Evolutionary conservation across 805 yeast species (phyloP), one percentile per base, ranked within the genome.

Genomic region (Kockiozyma suomiensis): DNA sequence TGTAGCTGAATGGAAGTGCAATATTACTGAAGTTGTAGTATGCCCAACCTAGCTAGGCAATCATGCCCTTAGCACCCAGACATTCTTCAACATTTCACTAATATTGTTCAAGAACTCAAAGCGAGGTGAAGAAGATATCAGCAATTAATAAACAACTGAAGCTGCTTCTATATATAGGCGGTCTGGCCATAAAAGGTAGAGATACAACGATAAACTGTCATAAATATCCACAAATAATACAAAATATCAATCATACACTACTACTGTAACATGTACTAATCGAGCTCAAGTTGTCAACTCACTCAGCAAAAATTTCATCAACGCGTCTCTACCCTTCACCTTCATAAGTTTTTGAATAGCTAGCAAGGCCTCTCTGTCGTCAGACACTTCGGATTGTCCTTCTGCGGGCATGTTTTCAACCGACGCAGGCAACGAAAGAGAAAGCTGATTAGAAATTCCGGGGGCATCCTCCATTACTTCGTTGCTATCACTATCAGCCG

Each of bases 241-340:
- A 30, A 30, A 6, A 30, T 30, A 30, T 7, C 33, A 37, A 37
- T 37, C 41, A n/a, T 37, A 13, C 41, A 37, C 19, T 7, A 37
- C n/a, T 13, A n/a, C 19, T 13, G 37, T n/a, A 17, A 37, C 15
- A 37, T 37, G n/a, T n/a, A 37, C 41, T 13, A n/a, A 37, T 5
- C 15, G n/a, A 13, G 7, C 35, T 8, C 19, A 7, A 42, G 10
- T 15, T 28, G 7, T 2, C 30, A 3, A 41, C 50, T 49, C 54
- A 43, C 50, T 42, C 5, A 56, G 56, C 58, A 90, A 77, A 70
- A 90, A 87, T 46, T 81, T 73, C 64, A 89, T 53, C 46, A 91
- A 72, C 50, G 82, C 80, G 3, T 84, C 89, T 66, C 81, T 81
- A 1, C 96, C 96, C 72, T 88, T 91, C 43, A 81, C 61, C 64